A percentile compares a stretch with the other conserved stretches of the same genome.
Conservation (phyloP, 306 rosid species). For the Biancaea sappan region DNA sequence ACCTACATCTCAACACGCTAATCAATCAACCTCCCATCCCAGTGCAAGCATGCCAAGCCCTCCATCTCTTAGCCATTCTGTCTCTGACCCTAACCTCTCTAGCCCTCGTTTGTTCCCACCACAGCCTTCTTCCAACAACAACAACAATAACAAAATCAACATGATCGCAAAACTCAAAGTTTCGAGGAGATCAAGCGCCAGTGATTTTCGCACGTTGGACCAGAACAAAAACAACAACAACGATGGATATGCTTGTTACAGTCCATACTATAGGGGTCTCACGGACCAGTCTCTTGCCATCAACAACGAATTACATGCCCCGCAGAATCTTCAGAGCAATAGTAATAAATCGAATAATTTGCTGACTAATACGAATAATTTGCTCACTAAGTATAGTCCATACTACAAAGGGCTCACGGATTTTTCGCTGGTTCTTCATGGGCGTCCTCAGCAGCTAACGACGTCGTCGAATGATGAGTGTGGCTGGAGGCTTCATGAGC, state of each 20-base stretch:
- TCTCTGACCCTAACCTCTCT: neutral
- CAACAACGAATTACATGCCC: neutral
- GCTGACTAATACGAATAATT: neutral
- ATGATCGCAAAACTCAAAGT: neutral
- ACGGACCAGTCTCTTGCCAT: neutral
- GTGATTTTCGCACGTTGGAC: neutral
- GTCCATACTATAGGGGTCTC: neutral
- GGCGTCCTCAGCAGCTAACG: too few relatives aligned
- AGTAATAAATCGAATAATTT: too few relatives aligned
- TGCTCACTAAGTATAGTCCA: constrained; percentile 1
- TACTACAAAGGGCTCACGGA: neutral
- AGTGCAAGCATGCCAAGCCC: neutral
- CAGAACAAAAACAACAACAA: too few relatives aligned
- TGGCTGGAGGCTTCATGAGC: too few relatives aligned
- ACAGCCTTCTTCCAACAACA: neutral
- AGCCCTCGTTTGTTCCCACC: too few relatives aligned
- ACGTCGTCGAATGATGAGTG: too few relatives aligned
- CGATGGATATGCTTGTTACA: neutral
- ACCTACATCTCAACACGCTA: too few relatives aligned
- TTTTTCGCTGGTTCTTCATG: neutral
- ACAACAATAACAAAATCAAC: too few relatives aligned
- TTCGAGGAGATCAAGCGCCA: neutral
- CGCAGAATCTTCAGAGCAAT: neutral
- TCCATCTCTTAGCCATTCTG: neutral
- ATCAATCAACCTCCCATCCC: too few relatives aligned